These are phyloP conservation scores for Mycena amicta DNA, from an alignment of 768 basidiomycete species.

Conservation along the genomic window DNA sequence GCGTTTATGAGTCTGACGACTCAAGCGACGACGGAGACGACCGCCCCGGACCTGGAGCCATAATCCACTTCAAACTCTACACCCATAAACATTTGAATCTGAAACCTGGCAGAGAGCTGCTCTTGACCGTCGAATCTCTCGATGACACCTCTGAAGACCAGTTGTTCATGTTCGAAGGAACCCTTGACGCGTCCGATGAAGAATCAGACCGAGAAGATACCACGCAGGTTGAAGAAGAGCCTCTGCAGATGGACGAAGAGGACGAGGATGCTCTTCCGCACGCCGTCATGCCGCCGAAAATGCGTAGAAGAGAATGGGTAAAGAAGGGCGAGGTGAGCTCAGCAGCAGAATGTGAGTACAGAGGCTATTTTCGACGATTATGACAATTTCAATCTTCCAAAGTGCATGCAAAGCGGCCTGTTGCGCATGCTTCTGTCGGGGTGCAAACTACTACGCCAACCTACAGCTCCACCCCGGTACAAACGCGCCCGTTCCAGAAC, in stretches of 20 bases:
- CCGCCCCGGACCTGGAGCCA: conserved; percentile 17
- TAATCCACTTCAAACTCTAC: conserved; percentile 64
- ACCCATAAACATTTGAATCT: conserved; percentile 71
- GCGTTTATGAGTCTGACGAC: conserved; percentile 54
- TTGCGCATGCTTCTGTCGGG: conserved; percentile 42
- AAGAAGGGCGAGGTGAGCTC: conserved; percentile 49
- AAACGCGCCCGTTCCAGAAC: conserved; percentile 20
- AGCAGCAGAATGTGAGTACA: too few relatives aligned
- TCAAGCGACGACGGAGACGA: conserved; percentile 44
- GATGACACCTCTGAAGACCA: conserved; percentile 58
- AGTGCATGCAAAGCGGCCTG: conserved; percentile 16
- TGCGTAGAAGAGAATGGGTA: conserved; percentile 59
- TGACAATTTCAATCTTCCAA: conserved; percentile 2
- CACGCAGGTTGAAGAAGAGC: conserved; percentile 31
- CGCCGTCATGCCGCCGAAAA: conserved; percentile 60
- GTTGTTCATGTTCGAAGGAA: conserved; percentile 61
- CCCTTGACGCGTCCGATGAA: conserved; percentile 39
- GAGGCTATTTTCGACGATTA: too few relatives aligned
- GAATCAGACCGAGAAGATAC: conserved; percentile 39
- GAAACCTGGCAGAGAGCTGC: conserved; percentile 70
- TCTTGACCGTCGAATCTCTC: conserved; percentile 57
- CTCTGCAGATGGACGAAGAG: conserved; percentile 44
- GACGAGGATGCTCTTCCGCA: conserved; percentile 32
- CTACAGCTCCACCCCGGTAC: conserved; percentile 17
- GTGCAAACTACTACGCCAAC: conserved; percentile 42